Evolutionary conservation across 495 filamentous ascomycete species (phyloP), one percentile per base, ranked within the genome.

Genomic region (Talaromyces nanjingensis): DNA sequence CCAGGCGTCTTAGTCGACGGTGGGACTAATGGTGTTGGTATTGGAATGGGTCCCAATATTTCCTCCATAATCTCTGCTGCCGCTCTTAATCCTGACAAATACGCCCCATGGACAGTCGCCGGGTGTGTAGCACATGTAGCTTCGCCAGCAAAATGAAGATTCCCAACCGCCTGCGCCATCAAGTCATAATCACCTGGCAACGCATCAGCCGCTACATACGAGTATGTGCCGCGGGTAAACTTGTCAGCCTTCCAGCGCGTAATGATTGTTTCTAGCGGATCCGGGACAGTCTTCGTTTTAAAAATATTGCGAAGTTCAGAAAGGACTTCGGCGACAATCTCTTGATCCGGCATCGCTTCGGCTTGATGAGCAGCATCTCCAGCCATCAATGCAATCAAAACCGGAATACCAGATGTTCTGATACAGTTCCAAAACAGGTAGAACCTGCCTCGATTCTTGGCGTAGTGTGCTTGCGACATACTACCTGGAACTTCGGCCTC

Each of bases 371-470:
- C 96, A n/a, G 94, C 89, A 69, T 98, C 90, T 20, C 94, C 94
- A 49, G 93, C 92, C 96, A 99, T 97, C 34, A 99, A 84, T 18
- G 92, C 96, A 53, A 97, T 84, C 18, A 98, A 78, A 4, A 90
- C 89, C 4, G 94, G 94, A 34, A 92, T 80, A 6, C 94, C 94
- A 57, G 90, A 91, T 2, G 91, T 96, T 64, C 91, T 89, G 63
- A 91, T 86, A 63, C 91, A 89, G 70, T 99, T 98, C 86, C 96
- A 98, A 84, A 96, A 97, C 67, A 98, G 84, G 69, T 97, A 99
- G 77, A 94, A 96, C 9, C 93, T 87, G 18, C 94, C 94, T 63
- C 89, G 80, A 60, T 83, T 84, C 12, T 76, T 69, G 1, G 81
- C 74, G 63, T 91, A 91, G 61, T 88, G 84, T 60, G 83, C 79